Base-by-base conservation (phyloP, 192 early-diverging fungal genomes). In the Backusella psychrophila region DNA sequence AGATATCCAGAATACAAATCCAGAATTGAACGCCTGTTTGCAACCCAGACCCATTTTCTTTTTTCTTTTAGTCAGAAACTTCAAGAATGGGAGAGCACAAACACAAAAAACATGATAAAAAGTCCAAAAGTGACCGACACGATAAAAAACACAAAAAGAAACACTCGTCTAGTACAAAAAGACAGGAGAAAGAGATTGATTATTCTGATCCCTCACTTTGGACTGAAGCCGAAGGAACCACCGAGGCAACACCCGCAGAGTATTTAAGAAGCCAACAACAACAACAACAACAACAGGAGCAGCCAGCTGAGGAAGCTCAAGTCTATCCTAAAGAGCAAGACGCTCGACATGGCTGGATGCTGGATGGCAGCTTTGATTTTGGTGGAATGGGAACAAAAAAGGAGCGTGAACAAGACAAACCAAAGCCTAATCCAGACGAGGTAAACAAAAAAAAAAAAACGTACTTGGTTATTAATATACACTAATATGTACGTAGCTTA, bases 351-450 rank as follows among this genome's bases (percentile, higher is more conserved):
- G 72, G 63, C 11, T 80, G 79, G 85, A 84, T 80, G 77, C 72
- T 78, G 6, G 81, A 80, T 69, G 83, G 75, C 31, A 71, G 75
- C 5, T 69, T 82, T 66, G 83, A 84, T 31, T 87, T 85, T 81
- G 72, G 79, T 38, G 65, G 80, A 0, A 81, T 87, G 77, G 85
- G 85, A 15, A 63, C 73, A 21, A 53, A 71, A n/a, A 81, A 63
- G 69, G 69, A 81, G 38, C 83, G 84, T 38, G 76, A 82, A 35
- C 78, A 82, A 39, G 82, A 81, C 23, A 80, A 81, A 72, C 81
- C 80, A 0, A 81, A 83, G 17, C 78, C 79, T 0, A 72, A 87
- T 77, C 83, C 83, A 36, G 85, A 85, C 14, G 72, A 81, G 79
- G 85, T 85, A 76, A 3, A 68, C 19, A 38, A 56, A 2, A 63